Conservation (phyloP, 805 yeast species). For the Wickerhamomyces xylosicus region DNA sequence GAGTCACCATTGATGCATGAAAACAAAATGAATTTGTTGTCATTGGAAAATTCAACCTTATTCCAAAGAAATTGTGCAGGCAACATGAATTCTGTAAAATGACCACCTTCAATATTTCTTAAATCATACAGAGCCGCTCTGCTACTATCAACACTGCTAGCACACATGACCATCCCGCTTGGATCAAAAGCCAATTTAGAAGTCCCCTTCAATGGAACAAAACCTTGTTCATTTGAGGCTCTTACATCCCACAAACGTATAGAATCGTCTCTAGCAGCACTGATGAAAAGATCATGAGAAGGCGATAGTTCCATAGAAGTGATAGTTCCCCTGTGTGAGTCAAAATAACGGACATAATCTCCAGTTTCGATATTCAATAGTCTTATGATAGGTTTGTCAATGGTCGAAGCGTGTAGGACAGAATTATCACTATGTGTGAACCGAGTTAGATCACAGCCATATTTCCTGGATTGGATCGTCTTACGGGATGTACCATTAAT, state of each 20-base stretch:
- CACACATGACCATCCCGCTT: constrained; percentile 71
- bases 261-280: constrained; percentile 67
- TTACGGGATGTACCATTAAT: constrained; percentile 57
- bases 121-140: constrained; percentile 52
- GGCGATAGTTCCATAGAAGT: constrained; percentile 67
- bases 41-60: constrained; percentile 70
- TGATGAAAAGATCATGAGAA: constrained; percentile 48
- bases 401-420: constrained; percentile 78
- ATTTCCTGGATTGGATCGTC: constrained; percentile 74
- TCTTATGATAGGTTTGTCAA: constrained; percentile 64
- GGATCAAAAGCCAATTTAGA: constrained; percentile 69
- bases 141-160: constrained; percentile 35
- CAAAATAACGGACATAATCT: constrained; percentile 73
- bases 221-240: constrained; percentile 54
- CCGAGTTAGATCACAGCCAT: constrained; percentile 81
- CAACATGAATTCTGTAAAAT: constrained; percentile 36
- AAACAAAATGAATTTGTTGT: constrained; percentile 54
- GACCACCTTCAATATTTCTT: constrained; percentile 46
- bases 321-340: constrained; percentile 78
- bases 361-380: constrained; percentile 70
- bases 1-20: constrained; percentile 48
- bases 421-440: constrained; percentile 69
- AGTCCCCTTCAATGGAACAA: constrained; percentile 43
- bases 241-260: constrained; percentile 84
- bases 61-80: constrained; percentile 37